Conservation (phyloP, 2,329 filamentous ascomycete genomes). For the Mycogone perniciosa region DNA sequence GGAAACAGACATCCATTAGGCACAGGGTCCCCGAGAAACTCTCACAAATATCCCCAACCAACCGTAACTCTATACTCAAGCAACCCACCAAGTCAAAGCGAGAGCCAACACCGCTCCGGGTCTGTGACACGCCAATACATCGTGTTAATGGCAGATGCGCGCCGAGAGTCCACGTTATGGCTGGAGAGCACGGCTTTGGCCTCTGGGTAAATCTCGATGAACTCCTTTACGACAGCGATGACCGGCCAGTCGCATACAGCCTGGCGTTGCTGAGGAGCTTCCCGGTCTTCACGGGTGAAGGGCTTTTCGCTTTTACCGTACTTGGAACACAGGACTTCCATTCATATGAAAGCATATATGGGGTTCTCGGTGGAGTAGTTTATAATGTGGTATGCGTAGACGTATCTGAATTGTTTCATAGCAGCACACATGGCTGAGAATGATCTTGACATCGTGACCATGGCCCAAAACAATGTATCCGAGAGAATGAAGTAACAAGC, state of each 20-base stretch:
- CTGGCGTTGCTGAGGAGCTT: constrained; percentile 60
- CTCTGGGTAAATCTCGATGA: constrained; percentile 65
- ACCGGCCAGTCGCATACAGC: constrained; percentile 65
- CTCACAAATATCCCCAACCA: constrained; percentile 64
- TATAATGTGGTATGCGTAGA: constrained; percentile 70
- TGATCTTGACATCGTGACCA: neutral
- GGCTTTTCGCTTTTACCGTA: constrained; percentile 25
- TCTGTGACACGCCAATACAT: constrained; percentile 62
- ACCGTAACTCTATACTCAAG: constrained; percentile 59
- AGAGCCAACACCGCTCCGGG: constrained; percentile 41
- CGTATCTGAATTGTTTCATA: constrained; percentile 59
- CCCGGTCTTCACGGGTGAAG: constrained; percentile 63
- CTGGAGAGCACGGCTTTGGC: constrained; percentile 65
- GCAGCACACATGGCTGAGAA: constrained; percentile 54
- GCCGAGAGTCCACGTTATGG: constrained; percentile 59
- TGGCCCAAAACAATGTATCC: neutral
- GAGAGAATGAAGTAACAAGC: neutral
- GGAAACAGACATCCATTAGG: constrained; percentile 30
- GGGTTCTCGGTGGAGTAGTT: constrained; percentile 57
- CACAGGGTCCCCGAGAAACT: constrained; percentile 44
- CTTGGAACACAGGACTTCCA: constrained; percentile 56
- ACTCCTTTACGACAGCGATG: constrained; percentile 57
- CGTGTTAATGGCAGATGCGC: constrained; percentile 51
- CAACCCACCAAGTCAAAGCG: constrained; percentile 49
- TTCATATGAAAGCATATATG: constrained; percentile 60